Evolutionary conservation across 305 asterid genomes (phyloP), one percentile per base, ranked within the genome.

Genomic region (Rubia tinctorum): DNA sequence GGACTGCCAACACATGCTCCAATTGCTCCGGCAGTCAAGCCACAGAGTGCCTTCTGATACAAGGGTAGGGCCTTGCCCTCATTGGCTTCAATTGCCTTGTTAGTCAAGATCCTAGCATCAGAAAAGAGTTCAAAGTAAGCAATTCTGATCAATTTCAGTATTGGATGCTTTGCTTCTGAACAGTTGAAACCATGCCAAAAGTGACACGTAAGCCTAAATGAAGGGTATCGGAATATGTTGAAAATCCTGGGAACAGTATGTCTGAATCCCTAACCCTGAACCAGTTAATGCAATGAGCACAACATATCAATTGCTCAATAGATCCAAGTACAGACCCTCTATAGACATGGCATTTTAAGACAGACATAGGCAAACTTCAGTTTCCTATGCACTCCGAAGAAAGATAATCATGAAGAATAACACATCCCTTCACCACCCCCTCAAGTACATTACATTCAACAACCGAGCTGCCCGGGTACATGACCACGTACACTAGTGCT

Each of bases 1-100:
- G 99, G 99, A 79, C 96, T 94, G 51, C 99, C 99, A 17, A 94
- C 85, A 60, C 73, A 66, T 77, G 99, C 95, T 75, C 99, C 99
- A 67, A 94, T 92, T 58, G 99, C 99, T 76, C 99, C 99, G 27
- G 99, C 99, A 71, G 95, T 91, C 80, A 94, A 72, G 77, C 99
- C 98, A 84, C 98, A 91, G 44, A 91, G 75, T 71, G 99, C 99
- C 83, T 94, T 94, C 84, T 94, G 98, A 74, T 94, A 89, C 34
- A 94, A 87, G 30, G 99, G 98, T 15, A 94, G 78, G 8, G 99
- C 88, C 75, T 91, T 94, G 76, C 98, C 98, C 14, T 91, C 97
- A 75, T 94, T 94, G 63, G 97, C 97, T 80, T 91, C 96, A 72
- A 85, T 63, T 59, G 99, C 99, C 84, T 94, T 91, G 82, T 71